These are phyloP conservation scores for Botrytis fabae DNA, from an alignment of 2,329 filamentous ascomycete genomes.

Conservation along the genomic window DNA sequence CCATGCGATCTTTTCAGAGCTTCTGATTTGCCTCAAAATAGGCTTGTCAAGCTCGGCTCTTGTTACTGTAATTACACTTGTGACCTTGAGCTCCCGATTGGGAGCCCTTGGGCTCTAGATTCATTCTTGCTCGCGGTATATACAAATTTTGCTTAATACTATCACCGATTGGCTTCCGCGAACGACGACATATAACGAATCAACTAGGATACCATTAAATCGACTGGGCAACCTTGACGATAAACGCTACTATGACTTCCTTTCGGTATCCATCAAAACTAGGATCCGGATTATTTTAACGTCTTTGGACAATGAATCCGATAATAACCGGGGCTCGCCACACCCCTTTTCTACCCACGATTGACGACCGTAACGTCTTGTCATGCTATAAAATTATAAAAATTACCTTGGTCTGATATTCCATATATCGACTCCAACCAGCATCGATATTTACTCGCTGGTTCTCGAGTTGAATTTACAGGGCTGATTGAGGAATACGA, in stretches of 20 bases:
- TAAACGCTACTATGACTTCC: conserved; percentile 39
- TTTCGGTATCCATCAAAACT: conserved; percentile 24
- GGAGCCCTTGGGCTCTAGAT: conserved; percentile 13
- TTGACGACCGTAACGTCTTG: conserved; percentile 23
- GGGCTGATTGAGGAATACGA: conserved; percentile 17
- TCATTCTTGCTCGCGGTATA: conserved; percentile 20
- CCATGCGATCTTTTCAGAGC: conserved; percentile 9
- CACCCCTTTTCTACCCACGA: conserved; percentile 19
- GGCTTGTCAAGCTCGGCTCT: conserved; percentile 13
- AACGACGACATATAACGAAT: conserved; percentile 33
- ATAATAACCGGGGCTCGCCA: conserved; percentile 19
- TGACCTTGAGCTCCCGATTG: conserved; percentile 13
- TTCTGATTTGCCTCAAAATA: background rate
- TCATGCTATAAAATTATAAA: conserved; percentile 25
- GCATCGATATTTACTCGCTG: conserved; percentile 13
- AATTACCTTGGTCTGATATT: conserved; percentile 13
- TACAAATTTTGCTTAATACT: conserved; percentile 19
- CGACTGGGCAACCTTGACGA: conserved; percentile 42
- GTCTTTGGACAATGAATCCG: conserved; percentile 21
- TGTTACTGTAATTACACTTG: conserved; percentile 22
- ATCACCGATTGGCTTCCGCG: conserved; percentile 28
- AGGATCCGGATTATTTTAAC: conserved; percentile 22
- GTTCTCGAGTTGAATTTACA: conserved; percentile 19
- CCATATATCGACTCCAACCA: conserved; percentile 8
- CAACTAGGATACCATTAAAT: conserved; percentile 40